Base-by-base conservation (phyloP, 2,329 filamentous ascomycete species). In the Trichophyton schoenleinii region DNA sequence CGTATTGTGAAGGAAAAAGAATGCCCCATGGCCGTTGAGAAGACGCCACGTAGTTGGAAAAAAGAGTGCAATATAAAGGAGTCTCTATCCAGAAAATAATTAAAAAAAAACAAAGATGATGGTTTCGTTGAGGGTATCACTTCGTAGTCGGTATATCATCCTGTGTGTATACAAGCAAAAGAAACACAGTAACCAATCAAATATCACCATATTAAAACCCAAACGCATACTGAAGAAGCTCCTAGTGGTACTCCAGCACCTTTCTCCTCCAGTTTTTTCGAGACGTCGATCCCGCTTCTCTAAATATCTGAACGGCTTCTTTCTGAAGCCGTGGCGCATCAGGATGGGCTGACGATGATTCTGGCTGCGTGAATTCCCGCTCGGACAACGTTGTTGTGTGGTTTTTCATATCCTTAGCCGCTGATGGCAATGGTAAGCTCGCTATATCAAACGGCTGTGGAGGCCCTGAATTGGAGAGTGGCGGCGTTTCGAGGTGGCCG, bases 211-310 rank as follows among this genome's bases (percentile, higher is more conserved):
- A 36, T 6, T 28, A 55, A 15, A 36, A 6, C 28, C 13, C 34
- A 36, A 55, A 55, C 28, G 28, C 7, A 53, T 53, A 31, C 34
- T 8, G 11, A 28, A 31, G 18, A 2, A 22, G n/a, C 9, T 9
- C 13, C 22, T 65, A 74, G 44, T 64, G 69, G 63, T 74, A 75
- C 60, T 75, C 72, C 9, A 74, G 63, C 55, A 74, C 68, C 49
- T 70, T 66, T 25, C 73, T 67, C 62, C 67, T 69, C 69, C 71
- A 75, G 8, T 71, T 71, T 15, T 71, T 66, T 20, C 62, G 64
- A 46, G 58, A 36, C 22, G 25, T 25, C 15, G 58, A 49, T 59
- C 73, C 71, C 25, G 63, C 65, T 57, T 72, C 67, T 9, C 65
- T 66, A 63, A 74, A 66, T 55, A 70, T 62, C 58, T 73, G 69